Base-by-base conservation (phyloP, 768 basidiomycete species). In the Tricholoma sp. region DNA sequence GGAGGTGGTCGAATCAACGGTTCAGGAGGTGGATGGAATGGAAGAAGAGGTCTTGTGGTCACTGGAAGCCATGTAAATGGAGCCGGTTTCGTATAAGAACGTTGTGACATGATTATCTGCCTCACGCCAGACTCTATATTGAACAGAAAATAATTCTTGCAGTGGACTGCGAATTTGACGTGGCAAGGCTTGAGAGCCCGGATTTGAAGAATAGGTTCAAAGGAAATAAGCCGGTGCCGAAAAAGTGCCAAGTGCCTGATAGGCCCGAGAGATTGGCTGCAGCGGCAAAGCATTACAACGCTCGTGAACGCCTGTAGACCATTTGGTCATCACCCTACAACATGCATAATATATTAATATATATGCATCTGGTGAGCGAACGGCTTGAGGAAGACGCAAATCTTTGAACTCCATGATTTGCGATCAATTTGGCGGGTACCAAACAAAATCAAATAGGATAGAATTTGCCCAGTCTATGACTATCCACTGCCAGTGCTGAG, bases 1-100 rank as follows among this genome's bases (percentile, higher is more conserved):
- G n/a, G n/a, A n/a, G n/a, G n/a, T n/a, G n/a, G n/a, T n/a, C n/a
- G n/a, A n/a, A n/a, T n/a, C n/a, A n/a, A n/a, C n/a, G n/a, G n/a
- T n/a, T n/a, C n/a, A n/a, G n/a, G n/a, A n/a, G n/a, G n/a, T n/a
- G n/a, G n/a, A n/a, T n/a, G n/a, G n/a, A n/a, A n/a, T n/a, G n/a
- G n/a, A n/a, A n/a, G n/a, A n/a, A n/a, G n/a, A n/a, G n/a, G n/a
- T n/a, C n/a, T n/a, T n/a, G n/a, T n/a, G n/a, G n/a, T n/a, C n/a
- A n/a, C n/a, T n/a, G n/a, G n/a, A n/a, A n/a, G n/a, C n/a, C n/a
- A n/a, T n/a, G n/a, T n/a, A n/a, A n/a, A n/a, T n/a, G n/a, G n/a
- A 4, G 64, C 56, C 3, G 66, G 66, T 44, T 61, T 57, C 1
- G 68, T 55, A 55, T 67, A 70, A 2, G 66, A 61, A 9, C n/a